These are phyloP conservation scores for Boletus rubropictus DNA, from an alignment of 768 basidiomycete species.

Conservation along the genomic window DNA sequence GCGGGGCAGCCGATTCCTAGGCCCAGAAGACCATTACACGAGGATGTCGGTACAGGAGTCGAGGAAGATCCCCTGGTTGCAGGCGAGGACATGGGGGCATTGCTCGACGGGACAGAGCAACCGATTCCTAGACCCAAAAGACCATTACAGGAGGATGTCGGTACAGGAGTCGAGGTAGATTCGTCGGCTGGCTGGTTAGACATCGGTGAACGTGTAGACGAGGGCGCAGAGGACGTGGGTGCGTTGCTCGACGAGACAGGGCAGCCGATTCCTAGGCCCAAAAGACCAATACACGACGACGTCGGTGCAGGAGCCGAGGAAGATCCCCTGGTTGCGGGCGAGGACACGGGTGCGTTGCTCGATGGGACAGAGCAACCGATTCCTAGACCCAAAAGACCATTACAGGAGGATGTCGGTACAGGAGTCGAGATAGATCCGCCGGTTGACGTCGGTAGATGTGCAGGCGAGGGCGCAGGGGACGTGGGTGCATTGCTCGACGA, in stretches of 20 bases:
- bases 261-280: background rate
- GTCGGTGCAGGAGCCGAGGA: background rate
- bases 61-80: background rate
- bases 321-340: background rate
- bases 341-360: background rate
- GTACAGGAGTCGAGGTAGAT: background rate
- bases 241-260: background rate
- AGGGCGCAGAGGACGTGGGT: background rate
- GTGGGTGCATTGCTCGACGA: background rate
- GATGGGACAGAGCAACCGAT: slow-evolving; percentile 11
- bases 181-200: background rate
- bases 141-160: background rate
- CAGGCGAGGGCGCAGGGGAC: background rate
- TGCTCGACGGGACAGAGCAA: background rate
- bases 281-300: slow-evolving; percentile 2
- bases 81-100: too few relatives aligned
- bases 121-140: background rate
- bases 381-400: background rate
- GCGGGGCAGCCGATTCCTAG: background rate
- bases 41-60: background rate
- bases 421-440: background rate
- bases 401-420: background rate
- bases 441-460: background rate
- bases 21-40: background rate
- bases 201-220: background rate